Conservation (phyloP, 2,329 filamentous ascomycete species). For the Tolypocladium endophyticum region DNA sequence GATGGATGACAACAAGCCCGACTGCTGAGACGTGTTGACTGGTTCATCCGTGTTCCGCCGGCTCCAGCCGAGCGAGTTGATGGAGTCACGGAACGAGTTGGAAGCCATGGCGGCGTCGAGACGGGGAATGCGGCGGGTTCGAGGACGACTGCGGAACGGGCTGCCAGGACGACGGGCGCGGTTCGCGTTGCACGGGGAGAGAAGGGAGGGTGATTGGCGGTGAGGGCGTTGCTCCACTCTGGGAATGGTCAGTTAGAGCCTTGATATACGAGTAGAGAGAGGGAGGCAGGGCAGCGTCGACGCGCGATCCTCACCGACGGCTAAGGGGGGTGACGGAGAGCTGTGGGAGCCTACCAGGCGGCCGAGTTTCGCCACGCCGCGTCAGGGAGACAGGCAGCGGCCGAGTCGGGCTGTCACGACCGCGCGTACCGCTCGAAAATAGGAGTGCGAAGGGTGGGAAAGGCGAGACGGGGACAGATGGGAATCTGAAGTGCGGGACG, state of each 20-base stretch:
- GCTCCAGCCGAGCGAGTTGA: constrained; percentile 92
- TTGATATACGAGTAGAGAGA: constrained; percentile 5
- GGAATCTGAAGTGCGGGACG: constrained; percentile 13
- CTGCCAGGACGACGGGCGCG: constrained; percentile 11
- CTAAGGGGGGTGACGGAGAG: constrained; percentile 1
- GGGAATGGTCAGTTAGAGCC: constrained; percentile 10
- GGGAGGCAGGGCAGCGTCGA: constrained; percentile 2
- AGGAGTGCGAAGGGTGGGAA: constrained; percentile 5
- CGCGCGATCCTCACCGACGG: background rate
- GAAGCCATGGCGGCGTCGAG: constrained; percentile 60
- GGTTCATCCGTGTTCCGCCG: constrained; percentile 74
- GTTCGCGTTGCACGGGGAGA: background rate
- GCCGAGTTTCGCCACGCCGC: constrained; percentile 7
- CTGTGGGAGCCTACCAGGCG: constrained; percentile 7
- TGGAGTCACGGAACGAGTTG: constrained; percentile 80
- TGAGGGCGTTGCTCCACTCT: constrained; percentile 5
- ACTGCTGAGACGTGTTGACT: constrained; percentile 58
- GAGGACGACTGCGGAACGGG: background rate
- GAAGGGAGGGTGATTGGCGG: background rate
- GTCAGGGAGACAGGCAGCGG: constrained; percentile 8
- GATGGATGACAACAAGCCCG: constrained; percentile 69
- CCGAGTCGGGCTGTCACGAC: constrained; percentile 13
- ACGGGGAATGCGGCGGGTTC: background rate
- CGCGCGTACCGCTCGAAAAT: constrained; percentile 20
- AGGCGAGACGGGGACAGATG: constrained; percentile 4